Conservation (phyloP, 345 rosid species). For the Anacardium occidentale region DNA sequence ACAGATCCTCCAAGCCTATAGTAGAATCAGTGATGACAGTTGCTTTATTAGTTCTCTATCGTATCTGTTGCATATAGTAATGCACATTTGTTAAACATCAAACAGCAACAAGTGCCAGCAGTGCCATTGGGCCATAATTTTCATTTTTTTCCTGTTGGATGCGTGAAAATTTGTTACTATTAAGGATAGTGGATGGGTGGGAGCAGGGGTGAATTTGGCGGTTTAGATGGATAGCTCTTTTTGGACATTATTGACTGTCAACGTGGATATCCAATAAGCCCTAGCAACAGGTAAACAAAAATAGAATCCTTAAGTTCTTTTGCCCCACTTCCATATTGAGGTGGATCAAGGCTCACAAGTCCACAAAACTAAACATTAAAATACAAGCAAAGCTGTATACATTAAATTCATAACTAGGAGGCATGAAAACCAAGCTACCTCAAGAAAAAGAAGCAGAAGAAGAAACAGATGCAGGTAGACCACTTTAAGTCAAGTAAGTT, state of each 20-base stretch:
- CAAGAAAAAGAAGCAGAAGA: not conserved
- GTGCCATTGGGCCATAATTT: too few species aligned
- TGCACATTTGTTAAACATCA: too few species aligned
- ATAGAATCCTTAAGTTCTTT: not conserved
- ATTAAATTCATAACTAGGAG: not conserved
- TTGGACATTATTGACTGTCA: not conserved
- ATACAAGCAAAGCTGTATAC: not conserved
- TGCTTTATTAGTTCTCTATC: too few species aligned
- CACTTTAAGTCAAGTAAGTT: not conserved
- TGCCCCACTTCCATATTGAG: not conserved
- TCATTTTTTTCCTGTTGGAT: not conserved
- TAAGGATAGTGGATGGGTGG: too few species aligned
- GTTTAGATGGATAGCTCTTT: too few species aligned
- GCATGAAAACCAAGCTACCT: not conserved
- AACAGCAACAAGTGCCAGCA: too few species aligned
- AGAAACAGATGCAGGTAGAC: conserved; percentile 1
- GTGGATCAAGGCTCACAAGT: not conserved
- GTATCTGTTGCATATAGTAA: too few species aligned
- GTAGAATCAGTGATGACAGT: too few species aligned
- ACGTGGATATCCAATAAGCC: not conserved
- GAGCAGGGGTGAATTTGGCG: not conserved
- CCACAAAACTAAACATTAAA: not conserved
- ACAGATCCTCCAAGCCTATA: too few species aligned
- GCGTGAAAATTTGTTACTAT: not conserved
- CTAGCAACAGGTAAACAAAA: not conserved